These are phyloP conservation scores for Benincasa hispida DNA, from an alignment of 306 rosid species.

Conservation along the genomic window DNA sequence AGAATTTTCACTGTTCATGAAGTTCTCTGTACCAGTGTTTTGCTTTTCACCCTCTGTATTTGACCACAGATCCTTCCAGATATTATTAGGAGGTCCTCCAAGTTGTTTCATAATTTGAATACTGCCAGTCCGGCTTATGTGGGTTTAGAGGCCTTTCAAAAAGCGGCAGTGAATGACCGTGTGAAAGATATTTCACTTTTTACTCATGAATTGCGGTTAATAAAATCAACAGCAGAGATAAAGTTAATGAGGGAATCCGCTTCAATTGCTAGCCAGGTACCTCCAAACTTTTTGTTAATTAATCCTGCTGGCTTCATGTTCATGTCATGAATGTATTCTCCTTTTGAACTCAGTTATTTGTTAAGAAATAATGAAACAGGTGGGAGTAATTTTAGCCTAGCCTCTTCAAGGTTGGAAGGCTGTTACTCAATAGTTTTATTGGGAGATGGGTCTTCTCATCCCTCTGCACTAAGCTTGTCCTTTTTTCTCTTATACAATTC, in stretches of 20 bases:
- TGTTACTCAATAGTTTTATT: too few relatives aligned
- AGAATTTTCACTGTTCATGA: neutral
- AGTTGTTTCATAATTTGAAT: constrained; percentile 63
- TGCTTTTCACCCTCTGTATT: constrained; percentile 10
- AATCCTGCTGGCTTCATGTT: neutral
- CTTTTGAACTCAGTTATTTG: neutral
- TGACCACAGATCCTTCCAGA: constrained; percentile 84
- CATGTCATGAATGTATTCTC: neutral
- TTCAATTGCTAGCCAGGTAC: constrained; percentile 90
- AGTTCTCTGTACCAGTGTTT: neutral
- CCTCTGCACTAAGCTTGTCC: too few relatives aligned
- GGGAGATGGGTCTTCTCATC: too few relatives aligned
- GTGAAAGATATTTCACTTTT: constrained; percentile 42
- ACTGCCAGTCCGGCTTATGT: constrained; percentile 55
- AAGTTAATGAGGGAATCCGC: constrained; percentile 85
- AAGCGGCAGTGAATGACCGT: constrained; percentile 29
- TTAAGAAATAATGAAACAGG: neutral
- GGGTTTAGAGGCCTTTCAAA: constrained; percentile 54
- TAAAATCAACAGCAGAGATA: constrained; percentile 84
- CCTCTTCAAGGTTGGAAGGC: too few relatives aligned
- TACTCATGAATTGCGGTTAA: constrained; percentile 64
- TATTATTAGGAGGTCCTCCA: constrained; percentile 45
- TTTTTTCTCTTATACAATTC: too few relatives aligned
- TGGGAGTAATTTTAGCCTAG: too few relatives aligned
- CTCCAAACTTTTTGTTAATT: constrained; percentile 1